These are phyloP conservation scores for Lophiostoma macrostomum DNA, from an alignment of 495 filamentous ascomycete species.

Conservation along the genomic window DNA sequence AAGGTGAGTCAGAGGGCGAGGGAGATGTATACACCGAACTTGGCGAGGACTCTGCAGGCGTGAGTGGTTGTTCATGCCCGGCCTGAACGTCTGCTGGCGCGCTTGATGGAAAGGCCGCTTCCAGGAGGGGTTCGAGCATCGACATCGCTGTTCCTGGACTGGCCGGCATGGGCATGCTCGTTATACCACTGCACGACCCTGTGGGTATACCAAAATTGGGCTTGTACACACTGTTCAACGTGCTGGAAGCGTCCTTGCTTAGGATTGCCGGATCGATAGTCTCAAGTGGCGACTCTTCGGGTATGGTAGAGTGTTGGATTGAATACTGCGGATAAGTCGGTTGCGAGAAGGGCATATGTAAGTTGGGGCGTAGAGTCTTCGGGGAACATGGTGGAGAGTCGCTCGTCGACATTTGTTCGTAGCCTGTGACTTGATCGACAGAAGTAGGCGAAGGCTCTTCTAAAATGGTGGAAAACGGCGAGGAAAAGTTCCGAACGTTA, in stretches of 20 bases:
- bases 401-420: conserved; percentile 15
- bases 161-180: conserved; percentile 5
- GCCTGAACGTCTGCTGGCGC: neutral
- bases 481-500: conserved; percentile 9
- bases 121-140: conserved; percentile 20
- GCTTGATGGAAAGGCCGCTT: conserved; percentile 23
- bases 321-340: neutral
- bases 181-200: neutral
- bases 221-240: conserved; percentile 4
- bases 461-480: conserved; percentile 22
- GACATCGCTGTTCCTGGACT: neutral
- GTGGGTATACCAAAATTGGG: neutral
- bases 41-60: neutral
- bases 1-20: neutral
- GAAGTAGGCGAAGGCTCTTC: conserved; percentile 6
- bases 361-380: conserved; percentile 30
- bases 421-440: conserved; percentile 1
- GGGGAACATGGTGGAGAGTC: conserved; percentile 38
- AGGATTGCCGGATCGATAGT: conserved; percentile 23
- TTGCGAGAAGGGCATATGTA: conserved; percentile 4
- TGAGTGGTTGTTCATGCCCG: neutral
- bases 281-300: conserved; percentile 3
- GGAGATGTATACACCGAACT: conserved; percentile 11
- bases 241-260: conserved; percentile 12
- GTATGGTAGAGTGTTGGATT: conserved; percentile 3